These are phyloP conservation scores for Tetradesmus lagerheimii DNA, from an alignment of 139 green algal genomes.

Conservation along the genomic window DNA sequence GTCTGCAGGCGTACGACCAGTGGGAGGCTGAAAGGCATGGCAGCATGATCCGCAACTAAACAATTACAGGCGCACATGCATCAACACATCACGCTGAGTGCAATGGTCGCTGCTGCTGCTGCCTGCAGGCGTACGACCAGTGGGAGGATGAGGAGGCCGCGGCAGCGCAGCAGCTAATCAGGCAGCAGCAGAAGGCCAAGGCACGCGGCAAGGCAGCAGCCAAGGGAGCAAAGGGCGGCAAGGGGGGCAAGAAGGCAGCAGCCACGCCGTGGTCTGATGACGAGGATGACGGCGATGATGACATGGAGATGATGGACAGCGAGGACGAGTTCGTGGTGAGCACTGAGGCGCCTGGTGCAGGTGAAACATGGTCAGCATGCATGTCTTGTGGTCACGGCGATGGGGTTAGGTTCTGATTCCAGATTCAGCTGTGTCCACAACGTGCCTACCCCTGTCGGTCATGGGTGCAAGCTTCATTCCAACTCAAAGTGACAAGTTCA, in stretches of 20 bases:
- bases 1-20: no score
- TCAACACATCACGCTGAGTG: no score
- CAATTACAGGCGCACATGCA: no score
- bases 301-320: constrained; percentile 39
- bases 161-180: constrained; percentile 46
- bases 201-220: constrained; percentile 42
- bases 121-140: constrained; percentile 55
- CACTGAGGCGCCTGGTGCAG: not conserved
- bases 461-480: no score
- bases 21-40: no score
- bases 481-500: no score
- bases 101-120: not conserved
- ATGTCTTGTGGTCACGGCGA: not conserved
- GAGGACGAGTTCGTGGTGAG: constrained; percentile 41
- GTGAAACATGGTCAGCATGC: constrained; percentile 5
- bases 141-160: constrained; percentile 69
- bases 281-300: constrained; percentile 37
- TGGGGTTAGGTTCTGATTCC: no score
- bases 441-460: no score
- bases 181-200: constrained; percentile 48
- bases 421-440: no score
- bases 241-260: constrained; percentile 20
- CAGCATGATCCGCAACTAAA: no score
- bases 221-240: constrained; percentile 44
- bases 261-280: constrained; percentile 55